Percentiles rank a stretch among this genome's conserved stretches.
These are phyloP conservation scores for Tuber calosporum DNA, from an alignment of 495 filamentous ascomycete genomes.

Conservation along the genomic window DNA sequence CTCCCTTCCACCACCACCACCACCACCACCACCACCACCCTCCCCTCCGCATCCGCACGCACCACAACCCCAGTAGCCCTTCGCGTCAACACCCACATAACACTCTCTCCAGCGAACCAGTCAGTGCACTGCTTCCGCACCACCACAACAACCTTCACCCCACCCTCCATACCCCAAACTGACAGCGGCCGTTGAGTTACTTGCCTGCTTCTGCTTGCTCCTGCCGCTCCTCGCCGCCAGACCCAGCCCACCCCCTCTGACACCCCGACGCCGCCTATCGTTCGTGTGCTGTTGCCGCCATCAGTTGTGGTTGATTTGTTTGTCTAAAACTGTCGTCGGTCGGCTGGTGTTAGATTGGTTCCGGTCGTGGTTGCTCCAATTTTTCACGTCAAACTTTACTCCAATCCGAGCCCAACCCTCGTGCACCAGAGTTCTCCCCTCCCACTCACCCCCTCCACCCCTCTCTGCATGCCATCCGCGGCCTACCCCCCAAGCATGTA, in stretches of 20 bases:
- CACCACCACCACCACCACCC: conserved; percentile 10
- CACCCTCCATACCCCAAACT: conserved; percentile 25
- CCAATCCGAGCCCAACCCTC: conserved; percentile 37
- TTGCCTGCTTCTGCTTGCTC: conserved; percentile 29
- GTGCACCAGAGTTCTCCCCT: conserved; percentile 24
- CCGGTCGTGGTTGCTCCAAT: conserved; percentile 38
- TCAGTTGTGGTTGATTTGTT: conserved; percentile 16
- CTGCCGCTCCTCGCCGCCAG: conserved; percentile 25
- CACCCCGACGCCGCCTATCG: conserved; percentile 22
- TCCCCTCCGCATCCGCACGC: conserved; percentile 20
- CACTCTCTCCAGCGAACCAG: conserved; percentile 34
- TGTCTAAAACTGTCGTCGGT: conserved; percentile 22
- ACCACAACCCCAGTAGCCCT: conserved; percentile 33
- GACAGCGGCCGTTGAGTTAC: conserved; percentile 31
- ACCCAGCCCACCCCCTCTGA: conserved; percentile 26
- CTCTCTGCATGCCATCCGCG: conserved; percentile 41
- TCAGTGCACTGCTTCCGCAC: conserved; percentile 36
- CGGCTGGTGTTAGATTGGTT: conserved; percentile 26
- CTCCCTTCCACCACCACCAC: conserved; percentile 8
- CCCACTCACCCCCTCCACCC: conserved; percentile 26
- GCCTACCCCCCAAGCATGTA: conserved; percentile 37
- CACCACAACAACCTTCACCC: conserved; percentile 13
- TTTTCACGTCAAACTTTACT: conserved; percentile 37
- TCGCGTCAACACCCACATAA: conserved; percentile 27
- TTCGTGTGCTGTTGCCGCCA: conserved; percentile 28